Percentiles rank a stretch among this genome's conserved stretches.
Evolutionary conservation across 2,329 filamentous ascomycete species (phyloP).

Genomic region (Fusarium decemcellulare): DNA sequence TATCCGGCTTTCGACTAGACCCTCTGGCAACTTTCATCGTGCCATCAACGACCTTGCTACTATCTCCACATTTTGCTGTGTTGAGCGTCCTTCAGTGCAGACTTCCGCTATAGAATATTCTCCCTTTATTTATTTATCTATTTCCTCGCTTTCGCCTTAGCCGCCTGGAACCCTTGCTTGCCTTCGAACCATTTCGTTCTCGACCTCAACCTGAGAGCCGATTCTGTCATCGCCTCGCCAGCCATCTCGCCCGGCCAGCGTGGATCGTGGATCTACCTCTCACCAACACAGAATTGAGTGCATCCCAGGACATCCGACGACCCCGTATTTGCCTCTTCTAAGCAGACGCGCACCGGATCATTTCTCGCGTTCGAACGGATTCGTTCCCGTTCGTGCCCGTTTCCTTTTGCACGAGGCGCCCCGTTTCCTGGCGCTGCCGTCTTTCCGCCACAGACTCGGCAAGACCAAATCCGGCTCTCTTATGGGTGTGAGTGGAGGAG

Average conservation of each 20-base stretch:
- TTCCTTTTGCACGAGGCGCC: constrained; percentile 15
- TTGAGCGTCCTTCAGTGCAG: neutral
- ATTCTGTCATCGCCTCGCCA: constrained; percentile 2
- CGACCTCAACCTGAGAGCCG: constrained; percentile 5
- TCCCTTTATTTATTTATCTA: constrained; percentile 14
- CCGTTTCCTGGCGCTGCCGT: constrained; percentile 27
- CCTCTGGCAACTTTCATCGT: neutral
- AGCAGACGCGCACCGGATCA: neutral
- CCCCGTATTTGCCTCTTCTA: neutral
- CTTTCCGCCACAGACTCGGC: constrained; percentile 35
- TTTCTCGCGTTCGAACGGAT: constrained; percentile 3
- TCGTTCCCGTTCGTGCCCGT: constrained; percentile 8
- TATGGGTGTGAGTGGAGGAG: constrained; percentile 29
- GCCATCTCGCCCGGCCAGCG: neutral
- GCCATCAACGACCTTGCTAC: constrained; percentile 15
- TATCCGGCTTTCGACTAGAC: neutral
- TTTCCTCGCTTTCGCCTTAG: constrained; percentile 24
- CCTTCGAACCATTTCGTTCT: constrained; percentile 13
- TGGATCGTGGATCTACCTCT: neutral
- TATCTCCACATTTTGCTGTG: constrained; percentile 16
- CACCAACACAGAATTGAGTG: neutral
- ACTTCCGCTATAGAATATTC: constrained; percentile 11
- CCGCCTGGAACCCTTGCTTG: constrained; percentile 6
- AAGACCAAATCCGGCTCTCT: constrained; percentile 43
- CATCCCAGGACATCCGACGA: constrained; percentile 1